Conservation (phyloP, 177 flowering plant species). For the Vitis hybrid region DNA sequence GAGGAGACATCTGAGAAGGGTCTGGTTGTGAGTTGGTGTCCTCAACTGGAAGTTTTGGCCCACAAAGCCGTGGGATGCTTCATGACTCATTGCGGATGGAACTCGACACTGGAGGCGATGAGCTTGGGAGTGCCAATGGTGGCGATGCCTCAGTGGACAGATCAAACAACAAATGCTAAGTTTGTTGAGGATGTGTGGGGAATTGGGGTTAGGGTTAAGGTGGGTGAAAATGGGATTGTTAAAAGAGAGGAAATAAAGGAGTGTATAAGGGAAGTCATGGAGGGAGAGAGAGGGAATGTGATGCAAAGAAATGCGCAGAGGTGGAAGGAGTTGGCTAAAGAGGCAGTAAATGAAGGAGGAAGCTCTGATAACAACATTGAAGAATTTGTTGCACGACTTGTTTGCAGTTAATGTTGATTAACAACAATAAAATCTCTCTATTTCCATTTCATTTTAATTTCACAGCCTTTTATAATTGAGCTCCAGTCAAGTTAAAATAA, state of each 20-base stretch:
- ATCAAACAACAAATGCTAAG: constrained; percentile 63
- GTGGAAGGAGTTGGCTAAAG: constrained; percentile 42
- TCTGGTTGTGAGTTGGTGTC: constrained; percentile 59
- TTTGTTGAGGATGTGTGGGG: constrained; percentile 49
- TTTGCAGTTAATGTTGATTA: neutral
- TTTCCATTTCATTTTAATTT: too few species aligned
- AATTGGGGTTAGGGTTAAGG: constrained; percentile 40
- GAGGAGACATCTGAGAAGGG: constrained; percentile 33
- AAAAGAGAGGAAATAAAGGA: constrained; percentile 38
- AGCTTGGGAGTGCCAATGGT: constrained; percentile 72
- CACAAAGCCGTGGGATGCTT: constrained; percentile 46
- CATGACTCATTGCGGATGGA: constrained; percentile 65
- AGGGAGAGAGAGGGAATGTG: constrained; percentile 38
- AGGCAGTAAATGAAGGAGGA: constrained; percentile 59
- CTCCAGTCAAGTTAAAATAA: too few species aligned
- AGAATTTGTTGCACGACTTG: constrained; percentile 26
- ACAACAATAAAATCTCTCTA: neutral
- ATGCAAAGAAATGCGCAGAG: constrained; percentile 28
- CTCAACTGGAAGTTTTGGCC: constrained; percentile 49
- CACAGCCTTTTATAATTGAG: too few species aligned
- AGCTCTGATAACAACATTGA: constrained; percentile 54
- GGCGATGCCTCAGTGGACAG: constrained; percentile 59
- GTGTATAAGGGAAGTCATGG: constrained; percentile 53
- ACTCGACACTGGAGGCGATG: constrained; percentile 65
- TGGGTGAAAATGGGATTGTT: constrained; percentile 31